Base-by-base conservation (phyloP, 495 filamentous ascomycete genomes). In the Tuber borchii region DNA sequence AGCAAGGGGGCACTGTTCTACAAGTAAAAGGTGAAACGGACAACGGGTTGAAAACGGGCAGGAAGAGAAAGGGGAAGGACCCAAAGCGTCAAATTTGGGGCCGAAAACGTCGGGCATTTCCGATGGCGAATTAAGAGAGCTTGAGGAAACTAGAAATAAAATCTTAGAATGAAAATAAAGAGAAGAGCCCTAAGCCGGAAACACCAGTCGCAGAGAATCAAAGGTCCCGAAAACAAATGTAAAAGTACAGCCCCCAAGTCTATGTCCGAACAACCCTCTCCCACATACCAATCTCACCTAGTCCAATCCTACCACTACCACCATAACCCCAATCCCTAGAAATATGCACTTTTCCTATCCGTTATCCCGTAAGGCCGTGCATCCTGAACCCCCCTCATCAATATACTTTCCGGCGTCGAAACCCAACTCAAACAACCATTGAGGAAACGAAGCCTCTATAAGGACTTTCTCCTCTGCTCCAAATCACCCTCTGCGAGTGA, bases 401-500 rank as follows among this genome's bases (percentile, higher is more conserved):
- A 20, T 37, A 39, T 73, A 22, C 31, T n/a, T 16, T 31, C 75
- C 26, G 70, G 39, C 1, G 37, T 71, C 26, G 3, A 14, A 37
- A 26, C 16, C 39, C n/a, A 71, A 26, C 56, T 65, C 26, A 34
- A 34, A 65, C 56, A 65, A 65, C 6, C 34, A 34, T 65, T 19
- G 56, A 65, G 2, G 56, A 65, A 34, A 31, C 56, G 14, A 34
- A 2, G 26, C 14, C 56, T 20, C 8, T 77, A 81, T 74, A 71
- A 44, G 46, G 46, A 43, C 71, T 73, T 81, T 39, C 83, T 86
- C 79, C 92, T 84, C 69, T 87, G 84, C 82, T 86, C 83, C 20
- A 89, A 81, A 81, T 99, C 95, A 31, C 94, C 93, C 85, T 97
- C 93, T 0, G 93, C 95, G 70, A 99, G 85, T 92, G 94, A 97